These are phyloP conservation scores for Yamadazyma olivae DNA, from an alignment of 805 yeast genomes.

Conservation along the genomic window DNA sequence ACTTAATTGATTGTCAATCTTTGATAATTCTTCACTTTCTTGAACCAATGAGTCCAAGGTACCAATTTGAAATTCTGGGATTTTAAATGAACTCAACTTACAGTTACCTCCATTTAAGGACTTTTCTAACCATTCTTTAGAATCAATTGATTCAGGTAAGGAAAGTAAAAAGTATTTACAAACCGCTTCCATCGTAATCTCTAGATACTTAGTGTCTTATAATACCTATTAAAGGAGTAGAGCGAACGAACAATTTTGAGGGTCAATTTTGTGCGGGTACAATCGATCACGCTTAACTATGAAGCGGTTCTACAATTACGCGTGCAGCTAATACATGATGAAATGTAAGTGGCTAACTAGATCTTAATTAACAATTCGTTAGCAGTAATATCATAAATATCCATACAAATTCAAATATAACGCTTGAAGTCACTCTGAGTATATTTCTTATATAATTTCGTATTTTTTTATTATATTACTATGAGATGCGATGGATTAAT, in stretches of 20 bases:
- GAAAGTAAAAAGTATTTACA: slow-evolving; percentile 54
- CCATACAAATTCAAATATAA: too few relatives aligned
- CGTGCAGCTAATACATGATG: too few relatives aligned
- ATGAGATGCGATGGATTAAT: slow-evolving; percentile 9
- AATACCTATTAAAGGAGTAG: slow-evolving; percentile 1
- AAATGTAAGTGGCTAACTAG: too few relatives aligned
- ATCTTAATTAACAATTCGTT: too few relatives aligned
- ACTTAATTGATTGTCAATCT: slow-evolving; percentile 76
- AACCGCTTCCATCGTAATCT: slow-evolving; percentile 35
- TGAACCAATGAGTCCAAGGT: slow-evolving; percentile 89
- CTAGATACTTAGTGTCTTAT: too few relatives aligned
- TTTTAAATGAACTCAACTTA: slow-evolving; percentile 52
- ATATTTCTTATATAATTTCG: too few relatives aligned
- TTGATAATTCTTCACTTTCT: slow-evolving; percentile 84
- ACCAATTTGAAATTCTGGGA: slow-evolving; percentile 91
- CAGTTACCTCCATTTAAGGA: slow-evolving; percentile 55
- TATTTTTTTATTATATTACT: too few relatives aligned
- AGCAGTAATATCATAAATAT: too few relatives aligned
- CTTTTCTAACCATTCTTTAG: slow-evolving; percentile 53
- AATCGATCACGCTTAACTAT: neutral
- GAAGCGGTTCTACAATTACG: neutral
- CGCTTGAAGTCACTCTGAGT: too few relatives aligned
- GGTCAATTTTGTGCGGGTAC: neutral
- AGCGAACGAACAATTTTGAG: slow-evolving; percentile 3
- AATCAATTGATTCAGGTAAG: slow-evolving; percentile 50